Evolutionary conservation across 345 rosid species (phyloP).

Genomic region (Rhodomyrtus tomentosa): DNA sequence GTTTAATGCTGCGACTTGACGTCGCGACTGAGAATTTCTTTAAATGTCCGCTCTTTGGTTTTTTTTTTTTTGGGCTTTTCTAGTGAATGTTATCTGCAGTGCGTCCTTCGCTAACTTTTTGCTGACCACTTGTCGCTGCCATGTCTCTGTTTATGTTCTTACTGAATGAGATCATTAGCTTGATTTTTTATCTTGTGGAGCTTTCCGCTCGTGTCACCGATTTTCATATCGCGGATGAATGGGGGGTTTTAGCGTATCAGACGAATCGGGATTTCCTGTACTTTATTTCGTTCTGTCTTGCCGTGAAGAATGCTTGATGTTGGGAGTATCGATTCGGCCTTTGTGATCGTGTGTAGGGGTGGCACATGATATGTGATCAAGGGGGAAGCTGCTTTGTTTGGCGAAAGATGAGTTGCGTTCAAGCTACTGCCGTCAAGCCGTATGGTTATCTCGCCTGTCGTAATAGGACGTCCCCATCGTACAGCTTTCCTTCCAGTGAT

Average conservation of each 20-base stretch:
- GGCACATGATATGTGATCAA: background rate
- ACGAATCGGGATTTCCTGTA: background rate
- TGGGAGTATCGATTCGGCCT: background rate
- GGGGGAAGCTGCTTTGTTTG: background rate
- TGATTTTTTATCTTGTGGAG: background rate
- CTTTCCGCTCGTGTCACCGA: background rate
- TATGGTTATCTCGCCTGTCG: background rate
- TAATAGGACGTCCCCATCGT: background rate
- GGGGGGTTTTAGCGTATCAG: background rate
- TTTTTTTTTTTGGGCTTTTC: background rate
- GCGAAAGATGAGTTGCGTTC: slow-evolving; percentile 7
- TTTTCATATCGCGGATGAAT: background rate
- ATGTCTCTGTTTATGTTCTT: background rate
- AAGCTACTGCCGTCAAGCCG: background rate
- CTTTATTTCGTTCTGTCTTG: background rate
- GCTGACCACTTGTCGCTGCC: background rate
- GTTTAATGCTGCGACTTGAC: background rate
- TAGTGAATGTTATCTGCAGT: background rate
- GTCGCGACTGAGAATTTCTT: background rate
- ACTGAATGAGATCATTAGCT: background rate
- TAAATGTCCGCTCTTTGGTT: background rate
- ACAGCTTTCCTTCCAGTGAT: background rate
- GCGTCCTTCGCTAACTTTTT: background rate
- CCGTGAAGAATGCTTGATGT: background rate
- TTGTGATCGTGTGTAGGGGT: background rate